A percentile compares a stretch with the other conserved stretches of the same genome.
Evolutionary conservation across 176 grass and related monocot species (phyloP).

Genomic region (Phyllostachys edulis): DNA sequence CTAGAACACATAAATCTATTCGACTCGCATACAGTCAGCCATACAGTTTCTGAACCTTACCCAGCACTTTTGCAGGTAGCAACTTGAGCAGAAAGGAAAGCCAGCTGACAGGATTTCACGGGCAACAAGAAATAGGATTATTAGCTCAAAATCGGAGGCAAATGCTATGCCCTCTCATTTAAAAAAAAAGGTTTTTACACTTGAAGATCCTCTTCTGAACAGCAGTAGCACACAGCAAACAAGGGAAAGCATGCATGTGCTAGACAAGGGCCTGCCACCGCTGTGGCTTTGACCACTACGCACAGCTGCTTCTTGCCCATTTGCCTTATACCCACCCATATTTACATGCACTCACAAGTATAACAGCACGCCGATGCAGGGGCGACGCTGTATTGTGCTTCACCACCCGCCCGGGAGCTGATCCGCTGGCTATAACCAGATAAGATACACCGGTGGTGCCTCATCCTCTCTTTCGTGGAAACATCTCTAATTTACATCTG

Average conservation of each 20-base stretch:
- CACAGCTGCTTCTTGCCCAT: constrained; percentile 39
- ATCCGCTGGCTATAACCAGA: constrained; percentile 18
- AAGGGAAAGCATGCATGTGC: constrained; percentile 36
- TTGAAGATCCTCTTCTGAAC: constrained; percentile 32
- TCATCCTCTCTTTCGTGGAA: not conserved
- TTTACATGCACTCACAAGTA: constrained; percentile 63
- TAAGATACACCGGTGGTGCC: not conserved
- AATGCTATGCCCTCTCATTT: constrained; percentile 31
- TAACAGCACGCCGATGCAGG: constrained; percentile 35
- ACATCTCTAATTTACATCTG: constrained; percentile 15
- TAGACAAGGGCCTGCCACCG: constrained; percentile 63
- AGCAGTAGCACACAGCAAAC: constrained; percentile 36
- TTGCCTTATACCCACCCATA: constrained; percentile 55
- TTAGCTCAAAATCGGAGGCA: not conserved
- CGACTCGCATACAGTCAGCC: not conserved
- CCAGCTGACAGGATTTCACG: not conserved
- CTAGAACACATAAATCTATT: not conserved
- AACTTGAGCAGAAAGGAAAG: not conserved
- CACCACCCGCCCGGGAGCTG: constrained; percentile 15
- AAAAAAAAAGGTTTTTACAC: constrained; percentile 27
- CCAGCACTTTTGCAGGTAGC: not conserved
- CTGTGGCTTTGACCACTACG: constrained; percentile 77
- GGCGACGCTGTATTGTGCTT: constrained; percentile 28
- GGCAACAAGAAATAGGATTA: not conserved
- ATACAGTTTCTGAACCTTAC: not conserved